A percentile compares a stretch with the other conserved stretches of the same genome.
These are phyloP conservation scores for Dactylellina drechsleri DNA, from an alignment of 2,329 filamentous ascomycete species.

Conservation along the genomic window DNA sequence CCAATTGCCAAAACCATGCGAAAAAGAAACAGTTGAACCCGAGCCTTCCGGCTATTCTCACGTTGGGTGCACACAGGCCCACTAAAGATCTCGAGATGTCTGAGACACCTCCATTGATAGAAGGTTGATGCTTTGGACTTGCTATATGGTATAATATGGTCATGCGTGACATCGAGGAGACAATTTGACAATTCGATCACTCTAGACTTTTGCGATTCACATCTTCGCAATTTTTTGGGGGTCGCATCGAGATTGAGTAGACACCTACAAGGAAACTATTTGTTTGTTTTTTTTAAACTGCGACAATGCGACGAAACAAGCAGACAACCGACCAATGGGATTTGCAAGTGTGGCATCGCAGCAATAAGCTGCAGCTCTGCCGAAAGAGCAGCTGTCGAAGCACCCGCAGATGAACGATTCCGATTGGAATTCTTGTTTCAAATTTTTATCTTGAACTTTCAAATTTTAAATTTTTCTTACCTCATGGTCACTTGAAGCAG, in stretches of 20 bases:
- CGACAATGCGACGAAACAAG: conserved; percentile 18
- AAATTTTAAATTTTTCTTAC: not conserved
- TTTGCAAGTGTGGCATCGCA: conserved; percentile 25
- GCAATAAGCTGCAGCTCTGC: conserved; percentile 27
- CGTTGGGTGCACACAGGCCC: conserved; percentile 28
- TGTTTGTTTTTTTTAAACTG: conserved; percentile 16
- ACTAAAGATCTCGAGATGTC: conserved; percentile 42
- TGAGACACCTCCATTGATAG: conserved; percentile 52
- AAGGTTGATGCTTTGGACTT: conserved; percentile 33
- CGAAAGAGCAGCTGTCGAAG: conserved; percentile 27
- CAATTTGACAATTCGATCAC: conserved; percentile 32
- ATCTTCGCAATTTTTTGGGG: conserved; percentile 38
- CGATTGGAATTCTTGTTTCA: conserved; percentile 8
- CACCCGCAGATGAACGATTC: conserved; percentile 18
- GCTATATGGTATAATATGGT: conserved; percentile 28
- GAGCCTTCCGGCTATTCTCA: conserved; percentile 41
- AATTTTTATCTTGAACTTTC: conserved; percentile 15
- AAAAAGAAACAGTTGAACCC: conserved; percentile 33
- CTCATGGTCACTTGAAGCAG: conserved; percentile 25
- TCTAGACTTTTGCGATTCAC: conserved; percentile 23
- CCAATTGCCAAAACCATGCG: conserved; percentile 11
- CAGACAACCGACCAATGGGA: conserved; percentile 27
- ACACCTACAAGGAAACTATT: conserved; percentile 6
- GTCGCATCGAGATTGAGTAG: conserved; percentile 21
- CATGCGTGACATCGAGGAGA: conserved; percentile 45